Base-by-base conservation (phyloP, 192 early-diverging fungal genomes). In the Cetraspora pellucida region DNA sequence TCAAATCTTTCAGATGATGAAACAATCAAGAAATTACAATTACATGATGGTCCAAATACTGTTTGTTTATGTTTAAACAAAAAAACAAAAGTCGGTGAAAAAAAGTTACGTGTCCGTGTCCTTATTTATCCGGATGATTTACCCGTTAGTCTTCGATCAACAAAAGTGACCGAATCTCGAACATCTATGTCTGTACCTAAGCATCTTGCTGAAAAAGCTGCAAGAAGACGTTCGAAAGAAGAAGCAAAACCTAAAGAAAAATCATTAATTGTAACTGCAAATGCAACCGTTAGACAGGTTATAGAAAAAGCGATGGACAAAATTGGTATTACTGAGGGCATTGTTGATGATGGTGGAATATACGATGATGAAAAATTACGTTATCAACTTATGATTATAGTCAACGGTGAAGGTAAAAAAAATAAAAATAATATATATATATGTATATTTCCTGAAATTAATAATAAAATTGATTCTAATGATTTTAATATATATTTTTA, bases 251-350 rank as follows among this genome's bases (percentile, higher is more conserved):
- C 74, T 2, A 76, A 45, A 66, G 74, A 64, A 54, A 76, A 76
- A 61, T 21, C 11, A 16, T 30, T 76, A 19, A 23, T 66, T 7
- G 17, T 76, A 7, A 1, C 10, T 21, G 63, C 46, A 37, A 28
- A 9, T 8, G 74, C 84, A 19, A 84, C 82, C 10, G 83, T 86
- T 31, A 78, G 82, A 5, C 84, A 87, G 37, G 79, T 86, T 19
- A 82, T 84, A 17, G 70, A 78, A 30, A 82, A 83, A 68, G 78
- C 84, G 0, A 50, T 88, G 6, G 87, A 89, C 11, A 87, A 82
- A n/a, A 83, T 89, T 55, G 82, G 81, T 54, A 82, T 89, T 14
- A 49, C 74, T 3, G 68, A 83, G n/a, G 83, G 81, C 5, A 81
- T 82, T 7, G 81, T 84, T 17, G 81, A 87, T 74, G 82, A 81